A percentile compares a stretch with the other conserved stretches of the same genome.
These are phyloP conservation scores for Madurella fahalii DNA, from an alignment of 2,329 filamentous ascomycete species.

Conservation along the genomic window DNA sequence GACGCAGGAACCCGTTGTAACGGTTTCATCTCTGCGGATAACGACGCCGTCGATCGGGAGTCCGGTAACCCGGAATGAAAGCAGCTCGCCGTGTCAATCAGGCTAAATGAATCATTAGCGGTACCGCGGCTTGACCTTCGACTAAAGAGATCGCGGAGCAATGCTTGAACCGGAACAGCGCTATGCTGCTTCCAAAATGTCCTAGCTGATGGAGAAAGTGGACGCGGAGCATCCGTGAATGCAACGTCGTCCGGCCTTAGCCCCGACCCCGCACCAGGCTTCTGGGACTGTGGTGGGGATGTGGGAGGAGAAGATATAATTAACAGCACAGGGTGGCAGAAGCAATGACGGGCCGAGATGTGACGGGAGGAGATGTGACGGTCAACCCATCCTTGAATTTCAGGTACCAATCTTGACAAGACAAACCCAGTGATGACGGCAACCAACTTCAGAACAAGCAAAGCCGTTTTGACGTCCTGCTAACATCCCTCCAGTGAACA, in stretches of 20 bases:
- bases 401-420: neutral
- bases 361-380: no score
- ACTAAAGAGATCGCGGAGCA: neutral
- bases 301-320: neutral
- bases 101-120: conserved; percentile 19
- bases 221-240: conserved; percentile 6
- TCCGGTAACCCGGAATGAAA: conserved; percentile 18
- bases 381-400: no score
- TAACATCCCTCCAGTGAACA: neutral
- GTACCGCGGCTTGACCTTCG: conserved; percentile 7
- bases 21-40: conserved; percentile 5
- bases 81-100: conserved; percentile 12
- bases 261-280: conserved; percentile 15
- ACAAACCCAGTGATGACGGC: neutral
- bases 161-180: conserved; percentile 6
- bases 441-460: no score
- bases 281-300: conserved; percentile 6
- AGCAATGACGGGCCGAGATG: no score
- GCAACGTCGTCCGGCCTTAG: conserved; percentile 9
- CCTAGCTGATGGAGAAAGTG: conserved; percentile 15
- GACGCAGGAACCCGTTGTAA: conserved; percentile 17
- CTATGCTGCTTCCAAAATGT: conserved; percentile 11
- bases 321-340: neutral
- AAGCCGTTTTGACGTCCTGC: neutral
- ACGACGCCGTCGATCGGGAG: neutral